A percentile compares a stretch with the other conserved stretches of the same genome.
Conservation (phyloP, 371 early-diverging fungal genomes). For the Mucor velutinosus region DNA sequence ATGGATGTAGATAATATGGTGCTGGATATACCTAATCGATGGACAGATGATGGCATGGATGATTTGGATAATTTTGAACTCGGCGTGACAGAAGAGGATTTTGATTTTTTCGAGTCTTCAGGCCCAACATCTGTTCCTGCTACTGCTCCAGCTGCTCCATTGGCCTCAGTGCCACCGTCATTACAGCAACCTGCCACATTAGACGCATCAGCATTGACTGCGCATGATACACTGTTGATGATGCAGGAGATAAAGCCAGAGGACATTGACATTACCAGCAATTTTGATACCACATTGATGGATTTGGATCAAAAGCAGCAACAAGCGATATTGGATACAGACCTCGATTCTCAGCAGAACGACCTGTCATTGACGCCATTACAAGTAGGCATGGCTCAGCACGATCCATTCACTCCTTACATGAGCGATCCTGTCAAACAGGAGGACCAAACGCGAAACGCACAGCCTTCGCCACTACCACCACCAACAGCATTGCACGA, state of each 20-base stretch:
- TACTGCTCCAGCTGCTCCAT: background rate
- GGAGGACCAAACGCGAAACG: background rate
- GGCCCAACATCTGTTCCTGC: slow-evolving; percentile 4
- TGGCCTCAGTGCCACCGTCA: background rate
- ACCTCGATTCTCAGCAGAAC: background rate
- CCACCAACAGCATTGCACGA: background rate
- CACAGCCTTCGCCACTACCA: background rate
- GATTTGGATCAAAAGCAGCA: slow-evolving; percentile 14
- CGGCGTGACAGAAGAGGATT: slow-evolving; percentile 54
- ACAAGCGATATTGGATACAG: slow-evolving; percentile 8
- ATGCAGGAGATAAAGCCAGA: slow-evolving; percentile 7
- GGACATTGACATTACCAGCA: background rate
- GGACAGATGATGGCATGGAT: slow-evolving; percentile 40
- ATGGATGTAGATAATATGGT: slow-evolving; percentile 32
- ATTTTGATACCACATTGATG: background rate
- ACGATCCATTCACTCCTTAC: background rate
- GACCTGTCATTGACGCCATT: slow-evolving; percentile 18
- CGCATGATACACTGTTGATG: background rate
- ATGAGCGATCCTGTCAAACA: background rate
- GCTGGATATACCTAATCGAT: slow-evolving; percentile 29
- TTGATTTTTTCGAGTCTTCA: slow-evolving; percentile 40
- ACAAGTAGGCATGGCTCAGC: slow-evolving; percentile 13
- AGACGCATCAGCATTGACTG: background rate
- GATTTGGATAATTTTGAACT: slow-evolving; percentile 46
- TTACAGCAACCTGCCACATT: background rate